These are phyloP conservation scores for Alternaria sp. DNA, from an alignment of 2,329 filamentous ascomycete genomes.

Conservation along the genomic window DNA sequence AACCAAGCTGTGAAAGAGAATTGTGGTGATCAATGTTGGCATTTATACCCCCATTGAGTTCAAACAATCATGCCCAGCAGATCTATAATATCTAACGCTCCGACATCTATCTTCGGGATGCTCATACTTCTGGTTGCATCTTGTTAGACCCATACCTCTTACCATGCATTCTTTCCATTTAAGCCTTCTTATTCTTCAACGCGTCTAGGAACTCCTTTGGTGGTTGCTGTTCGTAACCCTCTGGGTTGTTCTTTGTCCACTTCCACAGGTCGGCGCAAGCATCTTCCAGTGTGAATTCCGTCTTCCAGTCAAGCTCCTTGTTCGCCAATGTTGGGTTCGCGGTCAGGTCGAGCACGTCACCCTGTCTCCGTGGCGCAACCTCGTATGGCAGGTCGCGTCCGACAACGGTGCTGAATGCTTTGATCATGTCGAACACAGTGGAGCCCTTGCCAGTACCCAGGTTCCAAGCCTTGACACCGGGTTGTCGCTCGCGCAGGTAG, in stretches of 20 bases:
- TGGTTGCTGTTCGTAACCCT: conserved; percentile 92
- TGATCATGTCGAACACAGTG: conserved; percentile 97
- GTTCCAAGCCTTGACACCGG: conserved; percentile 96
- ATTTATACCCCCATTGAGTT: neutral
- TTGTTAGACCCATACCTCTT: neutral
- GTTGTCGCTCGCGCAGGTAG: conserved; percentile 82
- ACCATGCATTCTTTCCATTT: neutral
- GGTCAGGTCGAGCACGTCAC: conserved; percentile 93
- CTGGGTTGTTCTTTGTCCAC: conserved; percentile 96
- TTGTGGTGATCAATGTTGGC: neutral
- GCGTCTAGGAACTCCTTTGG: conserved; percentile 78
- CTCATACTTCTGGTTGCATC: neutral
- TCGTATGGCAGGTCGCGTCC: conserved; percentile 87
- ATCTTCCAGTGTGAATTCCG: conserved; percentile 87
- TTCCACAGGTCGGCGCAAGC: conserved; percentile 94
- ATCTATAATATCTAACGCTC: neutral
- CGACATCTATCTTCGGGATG: neutral
- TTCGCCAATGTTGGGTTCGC: conserved; percentile 89
- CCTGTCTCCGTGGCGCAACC: conserved; percentile 80
- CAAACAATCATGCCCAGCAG: conserved; percentile 1
- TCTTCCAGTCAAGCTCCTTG: conserved; percentile 90
- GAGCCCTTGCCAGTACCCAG: conserved; percentile 92
- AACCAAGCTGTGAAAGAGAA: too few species aligned
- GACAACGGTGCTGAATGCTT: conserved; percentile 87
- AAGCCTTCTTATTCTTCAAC: conserved; percentile 47